Percentiles rank a stretch among this genome's conserved stretches.
Conservation (phyloP, 345 rosid species). For the Aurinia saxatilis region DNA sequence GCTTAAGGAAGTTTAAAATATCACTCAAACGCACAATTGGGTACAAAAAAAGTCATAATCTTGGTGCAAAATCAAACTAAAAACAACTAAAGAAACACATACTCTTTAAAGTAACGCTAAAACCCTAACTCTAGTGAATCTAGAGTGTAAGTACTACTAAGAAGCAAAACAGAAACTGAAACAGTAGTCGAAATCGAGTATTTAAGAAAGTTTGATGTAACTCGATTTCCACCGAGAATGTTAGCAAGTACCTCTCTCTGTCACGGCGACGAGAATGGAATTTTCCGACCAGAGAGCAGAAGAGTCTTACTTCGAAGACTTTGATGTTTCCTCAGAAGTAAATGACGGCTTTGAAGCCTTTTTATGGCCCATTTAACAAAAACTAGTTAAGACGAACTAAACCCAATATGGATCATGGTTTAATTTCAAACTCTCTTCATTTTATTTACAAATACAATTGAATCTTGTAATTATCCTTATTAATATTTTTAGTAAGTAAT, state of each 20-base stretch:
- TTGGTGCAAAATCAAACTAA: background rate
- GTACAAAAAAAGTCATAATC: background rate
- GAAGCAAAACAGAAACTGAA: background rate
- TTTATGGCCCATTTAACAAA: too few relatives aligned
- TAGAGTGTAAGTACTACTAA: background rate
- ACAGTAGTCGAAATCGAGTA: background rate
- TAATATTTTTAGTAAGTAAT: too few relatives aligned
- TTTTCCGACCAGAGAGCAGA: background rate
- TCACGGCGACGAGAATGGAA: background rate
- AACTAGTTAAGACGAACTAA: too few relatives aligned
- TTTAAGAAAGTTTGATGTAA: background rate
- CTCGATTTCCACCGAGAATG: background rate
- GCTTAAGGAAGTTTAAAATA: too few relatives aligned
- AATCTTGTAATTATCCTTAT: too few relatives aligned
- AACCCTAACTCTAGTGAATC: background rate
- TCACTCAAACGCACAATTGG: background rate
- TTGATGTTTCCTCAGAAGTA: too few relatives aligned
- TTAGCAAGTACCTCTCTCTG: background rate
- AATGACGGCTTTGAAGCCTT: background rate
- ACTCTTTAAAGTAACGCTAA: background rate
- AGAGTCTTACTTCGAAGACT: background rate
- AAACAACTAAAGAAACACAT: background rate
- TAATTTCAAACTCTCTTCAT: too few relatives aligned
- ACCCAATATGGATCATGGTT: too few relatives aligned
- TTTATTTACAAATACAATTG: too few relatives aligned